Base-by-base conservation (phyloP, 805 yeast genomes). In the Ogataea sp. region DNA sequence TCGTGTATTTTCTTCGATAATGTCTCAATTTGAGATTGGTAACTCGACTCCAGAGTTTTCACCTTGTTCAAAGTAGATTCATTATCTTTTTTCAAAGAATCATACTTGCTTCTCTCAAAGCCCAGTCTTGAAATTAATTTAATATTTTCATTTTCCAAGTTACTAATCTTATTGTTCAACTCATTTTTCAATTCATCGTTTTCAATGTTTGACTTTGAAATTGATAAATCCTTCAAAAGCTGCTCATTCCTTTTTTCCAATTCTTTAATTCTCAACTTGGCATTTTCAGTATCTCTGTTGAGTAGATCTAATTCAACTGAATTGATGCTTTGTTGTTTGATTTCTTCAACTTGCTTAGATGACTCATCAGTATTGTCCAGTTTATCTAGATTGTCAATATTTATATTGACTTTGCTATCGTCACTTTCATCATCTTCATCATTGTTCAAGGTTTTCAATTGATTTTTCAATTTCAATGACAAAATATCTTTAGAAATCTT, bases 161-260 rank as follows among this genome's bases (percentile, higher is more conserved):
- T 80, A 17, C 66, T 59, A 16, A 78, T 57, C 50, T 70, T 71
- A 45, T 68, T 69, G 36, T 62, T 64, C 41, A 62, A 66, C 33
- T 58, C 62, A 42, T 68, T 70, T 39, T 62, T 62, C 20, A 71
- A 46, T 47, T 55, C 70, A 47, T 63, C 72, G 52, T 51, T 65
- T 46, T 59, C 75, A 4, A 59, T 61, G 9, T 57, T 68, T 39
- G 72, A 68, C 29, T 73, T 73, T 2, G 76, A 68, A 34, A 66
- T 59, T 32, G 82, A 73, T 38, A 88, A 57, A 40, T 83, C 83
- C 15, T 77, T 67, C 42, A 86, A 73, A 39, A 88, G 65, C 37
- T 80, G 80, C 51, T 83, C 84, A 51, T 87, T 89, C 43, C 95
- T 69, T 44, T 73, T 73, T 55, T 87, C 95, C 39, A 88, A 70